Percentiles rank a stretch among this genome's conserved stretches.
These are phyloP conservation scores for Leccinum pachyderme DNA, from an alignment of 1,284 basidiomycete species.

Conservation along the genomic window DNA sequence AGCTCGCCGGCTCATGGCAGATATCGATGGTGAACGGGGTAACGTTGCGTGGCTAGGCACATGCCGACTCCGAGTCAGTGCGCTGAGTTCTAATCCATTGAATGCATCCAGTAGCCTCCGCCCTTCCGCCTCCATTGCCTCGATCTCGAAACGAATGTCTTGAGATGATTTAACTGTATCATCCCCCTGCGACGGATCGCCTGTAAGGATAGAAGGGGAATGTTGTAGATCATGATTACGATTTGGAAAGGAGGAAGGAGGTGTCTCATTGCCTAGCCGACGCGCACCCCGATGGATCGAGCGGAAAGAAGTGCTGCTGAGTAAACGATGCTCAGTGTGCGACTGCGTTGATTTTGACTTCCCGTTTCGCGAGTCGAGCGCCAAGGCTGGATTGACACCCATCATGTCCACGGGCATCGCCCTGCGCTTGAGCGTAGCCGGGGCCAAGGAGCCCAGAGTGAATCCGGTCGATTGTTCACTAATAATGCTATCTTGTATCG, in stretches of 20 bases:
- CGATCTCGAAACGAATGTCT: slow-evolving; percentile 64
- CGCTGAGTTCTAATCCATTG: slow-evolving; percentile 68
- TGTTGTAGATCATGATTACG: slow-evolving; percentile 27
- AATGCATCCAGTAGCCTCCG: slow-evolving; percentile 70
- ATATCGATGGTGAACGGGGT: slow-evolving; percentile 33
- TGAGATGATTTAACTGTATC: slow-evolving; percentile 54
- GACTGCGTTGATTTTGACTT: slow-evolving; percentile 12
- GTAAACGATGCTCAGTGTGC: slow-evolving; percentile 16
- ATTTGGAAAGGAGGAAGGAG: slow-evolving; percentile 32
- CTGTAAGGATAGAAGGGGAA: slow-evolving; percentile 35
- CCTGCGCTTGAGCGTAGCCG: slow-evolving; percentile 42
- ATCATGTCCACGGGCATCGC: slow-evolving; percentile 21
- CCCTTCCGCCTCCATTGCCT: slow-evolving; percentile 64
- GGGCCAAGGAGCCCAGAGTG: slow-evolving; percentile 46
- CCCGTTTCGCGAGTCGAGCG: slow-evolving; percentile 9
- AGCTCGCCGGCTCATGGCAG: slow-evolving; percentile 27
- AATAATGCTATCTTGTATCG: slow-evolving; percentile 30
- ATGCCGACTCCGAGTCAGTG: slow-evolving; percentile 53
- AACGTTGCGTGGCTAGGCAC: slow-evolving; percentile 29
- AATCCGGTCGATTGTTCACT: slow-evolving; percentile 48
- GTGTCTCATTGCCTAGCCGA: slow-evolving; percentile 24
- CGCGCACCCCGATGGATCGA: slow-evolving; percentile 25
- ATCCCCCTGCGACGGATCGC: slow-evolving; percentile 43
- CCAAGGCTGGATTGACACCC: slow-evolving; percentile 9
- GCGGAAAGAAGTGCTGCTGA: slow-evolving; percentile 22